Evolutionary conservation across 495 filamentous ascomycete genomes (phyloP), one percentile per base, ranked within the genome.

Genomic region (Penicillium longicatenatum): DNA sequence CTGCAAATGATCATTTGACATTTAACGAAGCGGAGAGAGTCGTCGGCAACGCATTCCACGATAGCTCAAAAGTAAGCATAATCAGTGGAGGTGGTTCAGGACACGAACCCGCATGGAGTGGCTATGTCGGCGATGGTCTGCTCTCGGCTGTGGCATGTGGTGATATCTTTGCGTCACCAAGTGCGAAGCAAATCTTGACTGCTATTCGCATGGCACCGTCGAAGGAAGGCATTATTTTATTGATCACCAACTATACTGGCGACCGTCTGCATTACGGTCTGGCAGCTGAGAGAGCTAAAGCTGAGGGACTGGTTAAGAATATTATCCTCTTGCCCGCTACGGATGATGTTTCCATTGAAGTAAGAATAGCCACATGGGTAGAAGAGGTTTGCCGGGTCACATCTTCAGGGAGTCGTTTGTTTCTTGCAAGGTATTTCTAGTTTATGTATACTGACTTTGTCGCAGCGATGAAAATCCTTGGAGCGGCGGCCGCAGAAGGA

Each of bases 331-430:
- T 55, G 3, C 44, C 30, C 45, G 52, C 52, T 4, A 54, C 54
- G 9, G 54, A 56, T 8, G 54, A 56, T 50, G 54, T 56, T 12
- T 56, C 44, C 16, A 48, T 61, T 50, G 44, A 42, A 48, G 54
- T 22, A 48, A 56, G 26, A 54, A 54, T 19, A 59, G 50, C 24
- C 44, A 54, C n/a, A n/a, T n/a, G n/a, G n/a, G n/a, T n/a, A n/a
- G n/a, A n/a, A n/a, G n/a, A n/a, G n/a, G n/a, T n/a, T n/a, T n/a
- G n/a, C n/a, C n/a, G n/a, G n/a, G n/a, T n/a, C n/a, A n/a, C n/a
- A n/a, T n/a, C n/a, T n/a, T n/a, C n/a, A n/a, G n/a, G n/a, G n/a
- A n/a, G n/a, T n/a, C n/a, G n/a, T n/a, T n/a, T n/a, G n/a, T n/a
- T n/a, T n/a, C n/a, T n/a, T n/a, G n/a, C n/a, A n/a, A n/a, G n/a